Percentiles rank a stretch among this genome's conserved stretches.
These are phyloP conservation scores for Lyophyllum semitale DNA, from an alignment of 768 basidiomycete genomes.

Conservation along the genomic window DNA sequence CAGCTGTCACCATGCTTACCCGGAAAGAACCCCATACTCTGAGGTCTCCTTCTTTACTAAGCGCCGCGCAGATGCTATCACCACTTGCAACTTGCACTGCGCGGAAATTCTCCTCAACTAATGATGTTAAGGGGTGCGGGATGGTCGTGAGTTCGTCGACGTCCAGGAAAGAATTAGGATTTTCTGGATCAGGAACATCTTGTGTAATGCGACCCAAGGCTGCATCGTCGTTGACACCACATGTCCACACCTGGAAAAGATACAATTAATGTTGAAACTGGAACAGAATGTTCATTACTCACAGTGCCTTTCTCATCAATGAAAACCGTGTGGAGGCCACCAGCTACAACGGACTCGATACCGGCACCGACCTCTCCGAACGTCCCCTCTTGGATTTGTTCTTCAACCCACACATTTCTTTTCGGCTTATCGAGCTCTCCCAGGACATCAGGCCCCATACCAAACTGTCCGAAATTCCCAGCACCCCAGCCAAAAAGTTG, in stretches of 20 bases:
- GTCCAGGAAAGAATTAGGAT: slow-evolving; percentile 58
- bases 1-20: slow-evolving; percentile 45
- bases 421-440: slow-evolving; percentile 77
- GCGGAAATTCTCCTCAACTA: slow-evolving; percentile 80
- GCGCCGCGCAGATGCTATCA: slow-evolving; percentile 85
- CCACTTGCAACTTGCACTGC: slow-evolving; percentile 83
- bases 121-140: slow-evolving; percentile 66
- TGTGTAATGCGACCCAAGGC: slow-evolving; percentile 81
- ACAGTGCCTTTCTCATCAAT: slow-evolving; percentile 91
- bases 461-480: slow-evolving; percentile 95
- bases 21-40: slow-evolving; percentile 90
- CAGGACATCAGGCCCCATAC: slow-evolving; percentile 76
- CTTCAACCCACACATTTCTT: slow-evolving; percentile 75
- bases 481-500: slow-evolving; percentile 88
- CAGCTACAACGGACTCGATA: slow-evolving; percentile 78
- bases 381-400: slow-evolving; percentile 68
- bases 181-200: slow-evolving; percentile 58
- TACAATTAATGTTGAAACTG: neutral
- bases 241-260: slow-evolving; percentile 72
- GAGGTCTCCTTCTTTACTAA: slow-evolving; percentile 78
- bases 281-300: slow-evolving; percentile 32
- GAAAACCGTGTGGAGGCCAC: slow-evolving; percentile 88
- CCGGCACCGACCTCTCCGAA: slow-evolving; percentile 77
- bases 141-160: slow-evolving; percentile 53
- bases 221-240: slow-evolving; percentile 87